Base-by-base conservation (phyloP, 768 basidiomycete genomes). In the Peribolospora baueri region DNA sequence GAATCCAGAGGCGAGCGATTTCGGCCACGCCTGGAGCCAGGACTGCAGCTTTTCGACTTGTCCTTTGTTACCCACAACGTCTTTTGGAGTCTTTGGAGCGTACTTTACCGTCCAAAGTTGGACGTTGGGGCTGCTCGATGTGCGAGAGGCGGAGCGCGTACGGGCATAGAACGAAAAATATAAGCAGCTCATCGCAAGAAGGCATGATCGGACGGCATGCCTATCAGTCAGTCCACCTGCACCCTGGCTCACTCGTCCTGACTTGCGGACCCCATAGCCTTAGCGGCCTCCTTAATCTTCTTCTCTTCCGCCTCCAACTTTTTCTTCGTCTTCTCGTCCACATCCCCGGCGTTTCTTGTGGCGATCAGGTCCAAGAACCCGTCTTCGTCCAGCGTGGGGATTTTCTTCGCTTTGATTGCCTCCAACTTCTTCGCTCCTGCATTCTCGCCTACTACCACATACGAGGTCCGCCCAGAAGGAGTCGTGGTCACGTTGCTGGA, bases 61-160 rank as follows among this genome's bases (percentile, higher is more conserved):
- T 0, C 77, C 74, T 68, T 97, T 97, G 70, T 97, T 98, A 6
- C 93, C 93, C 58, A 90, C 95, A 13, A 98, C 76, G 55, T 98
- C 87, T 61, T 84, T 88, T 55, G 88, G 60, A 3, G 73, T 74
- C 59, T 80, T 77, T 1, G 93, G 93, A 0, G 93, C 91, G 65
- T 98, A 98, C 7, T 87, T 79, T 41, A 80, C 81, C 45, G 93
- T 95, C 93, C 93, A 97, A 0, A 97, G 72, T 65, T 91, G 86
- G 3, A 64, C 60, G 7, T 63, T 36, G n/a, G 25, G 38, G 60
- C 59, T 25, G 25, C 25, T 25, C 25, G 25, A 25, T 25, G 25
- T 25, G 25, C 25, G 25, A 25, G 25, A 25, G 25, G 25, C 25
- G 25, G 25, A 25, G 25, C 25, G 25, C 25, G 25, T 25, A 25